Percentiles rank a stretch among this genome's conserved stretches.
Conservation (phyloP, 176 grass and related monocot genomes). For the Rhynchospora pubera region DNA sequence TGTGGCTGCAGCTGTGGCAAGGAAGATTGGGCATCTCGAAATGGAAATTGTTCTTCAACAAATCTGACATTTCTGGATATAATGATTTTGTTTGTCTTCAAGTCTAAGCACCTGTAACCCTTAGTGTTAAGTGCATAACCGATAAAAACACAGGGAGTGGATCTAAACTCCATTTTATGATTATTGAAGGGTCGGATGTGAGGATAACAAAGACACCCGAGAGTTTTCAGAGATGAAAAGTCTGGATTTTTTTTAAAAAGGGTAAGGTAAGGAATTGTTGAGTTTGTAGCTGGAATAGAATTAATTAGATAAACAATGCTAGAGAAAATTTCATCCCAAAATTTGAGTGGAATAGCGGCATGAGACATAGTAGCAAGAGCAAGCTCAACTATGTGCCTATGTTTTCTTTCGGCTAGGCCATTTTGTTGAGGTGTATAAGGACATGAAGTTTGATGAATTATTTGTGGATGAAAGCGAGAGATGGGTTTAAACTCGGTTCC, state of each 20-base stretch:
- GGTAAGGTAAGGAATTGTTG: neutral
- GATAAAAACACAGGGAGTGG: neutral
- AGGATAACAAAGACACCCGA: neutral
- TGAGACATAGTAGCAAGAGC: neutral
- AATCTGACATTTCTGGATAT: neutral
- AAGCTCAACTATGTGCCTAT: neutral
- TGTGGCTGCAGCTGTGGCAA: neutral
- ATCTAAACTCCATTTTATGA: neutral
- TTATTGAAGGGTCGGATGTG: neutral
- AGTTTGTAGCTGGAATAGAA: neutral
- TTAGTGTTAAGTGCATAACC: neutral
- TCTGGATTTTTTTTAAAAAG: neutral
- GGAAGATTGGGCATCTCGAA: neutral
- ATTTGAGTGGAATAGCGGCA: neutral
- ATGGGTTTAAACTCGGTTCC: neutral
- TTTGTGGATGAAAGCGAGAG: neutral
- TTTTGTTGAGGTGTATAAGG: neutral
- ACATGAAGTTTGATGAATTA: neutral
- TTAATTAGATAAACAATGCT: neutral
- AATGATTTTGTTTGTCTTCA: neutral
- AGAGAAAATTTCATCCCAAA: neutral
- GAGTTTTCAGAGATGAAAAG: neutral
- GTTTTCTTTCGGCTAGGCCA: neutral
- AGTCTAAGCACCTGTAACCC: neutral
- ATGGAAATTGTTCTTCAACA: constrained; percentile 3